These are phyloP conservation scores for Leccinum subfulvum DNA, from an alignment of 1,284 basidiomycete genomes.

Conservation along the genomic window DNA sequence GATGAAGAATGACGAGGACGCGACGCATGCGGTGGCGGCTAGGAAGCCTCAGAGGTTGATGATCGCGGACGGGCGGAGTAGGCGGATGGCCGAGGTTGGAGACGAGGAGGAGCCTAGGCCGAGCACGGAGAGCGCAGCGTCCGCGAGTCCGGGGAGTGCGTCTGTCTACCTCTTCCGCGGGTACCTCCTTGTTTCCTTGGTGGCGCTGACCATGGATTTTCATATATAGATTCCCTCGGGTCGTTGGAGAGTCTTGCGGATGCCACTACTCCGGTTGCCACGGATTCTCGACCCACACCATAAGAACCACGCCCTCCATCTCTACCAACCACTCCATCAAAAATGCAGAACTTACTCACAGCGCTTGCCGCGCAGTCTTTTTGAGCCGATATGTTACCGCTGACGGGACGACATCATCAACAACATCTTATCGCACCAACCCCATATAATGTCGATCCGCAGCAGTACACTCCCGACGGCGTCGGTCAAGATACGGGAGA, in stretches of 20 bases:
- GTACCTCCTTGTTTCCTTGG: not conserved
- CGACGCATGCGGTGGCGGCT: constrained; percentile 48
- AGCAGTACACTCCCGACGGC: constrained; percentile 13
- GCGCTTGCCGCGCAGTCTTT: constrained; percentile 39
- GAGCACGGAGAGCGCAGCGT: constrained; percentile 27
- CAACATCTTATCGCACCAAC: constrained; percentile 35
- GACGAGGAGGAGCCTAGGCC: constrained; percentile 37
- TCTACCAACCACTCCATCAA: constrained; percentile 59
- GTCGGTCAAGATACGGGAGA: not conserved
- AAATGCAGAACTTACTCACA: constrained; percentile 70
- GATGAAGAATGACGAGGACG: constrained; percentile 44
- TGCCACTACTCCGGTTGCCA: constrained; percentile 15
- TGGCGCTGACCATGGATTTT: not conserved
- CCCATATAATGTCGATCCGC: constrained; percentile 27
- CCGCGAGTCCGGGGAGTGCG: constrained; percentile 22
- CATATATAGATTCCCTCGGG: constrained; percentile 34
- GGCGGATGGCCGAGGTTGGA: constrained; percentile 38
- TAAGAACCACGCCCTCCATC: constrained; percentile 25
- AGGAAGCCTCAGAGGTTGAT: constrained; percentile 56
- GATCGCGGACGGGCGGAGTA: constrained; percentile 56
- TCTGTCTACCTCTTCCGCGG: not conserved
- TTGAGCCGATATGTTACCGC: constrained; percentile 23
- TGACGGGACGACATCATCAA: constrained; percentile 18
- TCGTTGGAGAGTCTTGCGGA: constrained; percentile 31
- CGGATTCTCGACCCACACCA: constrained; percentile 9